Conservation (phyloP, 163 green algal genomes). For the Scenedesmus sp. region DNA sequence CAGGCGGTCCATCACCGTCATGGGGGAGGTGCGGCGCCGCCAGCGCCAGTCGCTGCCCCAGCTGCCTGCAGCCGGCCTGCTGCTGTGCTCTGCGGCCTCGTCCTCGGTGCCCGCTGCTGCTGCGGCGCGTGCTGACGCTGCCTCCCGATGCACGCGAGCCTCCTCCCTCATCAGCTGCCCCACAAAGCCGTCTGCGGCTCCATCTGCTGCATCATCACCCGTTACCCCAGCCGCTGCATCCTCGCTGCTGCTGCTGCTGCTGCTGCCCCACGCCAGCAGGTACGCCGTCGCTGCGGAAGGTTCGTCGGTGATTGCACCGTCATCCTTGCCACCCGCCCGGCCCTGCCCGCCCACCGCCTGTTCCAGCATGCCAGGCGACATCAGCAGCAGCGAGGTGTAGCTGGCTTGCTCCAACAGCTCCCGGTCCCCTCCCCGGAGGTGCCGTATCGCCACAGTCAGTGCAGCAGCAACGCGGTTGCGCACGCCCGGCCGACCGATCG, state of each 20-base stretch:
- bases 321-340: constrained; percentile 36
- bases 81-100: neutral
- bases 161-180: neutral
- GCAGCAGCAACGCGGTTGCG: constrained; percentile 39
- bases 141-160: neutral
- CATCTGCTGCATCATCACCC: neutral
- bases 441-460: constrained; percentile 36
- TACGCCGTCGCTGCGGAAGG: constrained; percentile 52
- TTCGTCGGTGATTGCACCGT: constrained; percentile 47
- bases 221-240: neutral
- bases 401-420: constrained; percentile 51
- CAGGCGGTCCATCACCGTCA: constrained; percentile 41
- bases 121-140: constrained; percentile 1
- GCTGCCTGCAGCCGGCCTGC: constrained; percentile 7
- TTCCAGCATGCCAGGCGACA: constrained; percentile 51
- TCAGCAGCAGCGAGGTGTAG: constrained; percentile 53
- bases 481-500: constrained; percentile 13
- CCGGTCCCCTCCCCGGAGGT: constrained; percentile 40
- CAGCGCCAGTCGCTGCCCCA: constrained; percentile 46
- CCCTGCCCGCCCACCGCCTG: constrained; percentile 42
- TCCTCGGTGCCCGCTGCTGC: neutral
- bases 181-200: neutral
- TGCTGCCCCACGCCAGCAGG: constrained; percentile 18
- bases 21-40: constrained; percentile 24
- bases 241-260: neutral